Conservation (phyloP, 2,329 filamentous ascomycete genomes). For the Cladosporium oxysporum region DNA sequence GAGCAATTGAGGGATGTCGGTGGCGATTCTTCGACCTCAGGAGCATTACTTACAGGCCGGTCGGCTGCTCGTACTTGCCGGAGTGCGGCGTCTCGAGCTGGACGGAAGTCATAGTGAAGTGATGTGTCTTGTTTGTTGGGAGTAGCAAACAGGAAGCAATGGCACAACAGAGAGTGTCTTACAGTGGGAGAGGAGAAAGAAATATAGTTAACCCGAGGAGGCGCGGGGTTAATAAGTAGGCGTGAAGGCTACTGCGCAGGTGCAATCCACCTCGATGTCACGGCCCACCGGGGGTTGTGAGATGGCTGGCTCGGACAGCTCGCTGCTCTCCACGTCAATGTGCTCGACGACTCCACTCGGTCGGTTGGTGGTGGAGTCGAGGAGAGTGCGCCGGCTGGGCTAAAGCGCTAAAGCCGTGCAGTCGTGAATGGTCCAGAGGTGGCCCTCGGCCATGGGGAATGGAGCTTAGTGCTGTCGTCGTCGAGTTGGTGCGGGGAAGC, state of each 20-base stretch:
- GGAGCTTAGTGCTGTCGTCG: background rate
- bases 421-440: background rate
- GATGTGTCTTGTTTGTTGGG: conserved; percentile 15
- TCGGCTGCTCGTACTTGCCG: conserved; percentile 58
- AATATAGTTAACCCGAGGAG: conserved; percentile 18
- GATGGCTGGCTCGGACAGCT: background rate
- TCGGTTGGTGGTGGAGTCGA: background rate
- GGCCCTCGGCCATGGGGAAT: conserved; percentile 4
- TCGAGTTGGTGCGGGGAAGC: conserved; percentile 2
- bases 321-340: background rate
- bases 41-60: conserved; percentile 50
- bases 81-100: conserved; percentile 69
- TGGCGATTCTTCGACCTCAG: conserved; percentile 52
- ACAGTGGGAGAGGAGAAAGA: conserved; percentile 17
- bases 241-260: conserved; percentile 1
- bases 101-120: conserved; percentile 44
- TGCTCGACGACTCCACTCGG: background rate
- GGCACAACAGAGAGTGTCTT: conserved; percentile 9
- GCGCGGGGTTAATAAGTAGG: conserved; percentile 30
- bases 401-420: background rate
- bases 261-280: conserved; percentile 30
- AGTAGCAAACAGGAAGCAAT: conserved; percentile 9
- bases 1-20: conserved; percentile 4
- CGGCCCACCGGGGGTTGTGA: conserved; percentile 27
- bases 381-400: background rate